Percentiles rank a stretch among this genome's conserved stretches.
Evolutionary conservation across 2,329 filamentous ascomycete species (phyloP).

Genomic region (Penicillium sp.): DNA sequence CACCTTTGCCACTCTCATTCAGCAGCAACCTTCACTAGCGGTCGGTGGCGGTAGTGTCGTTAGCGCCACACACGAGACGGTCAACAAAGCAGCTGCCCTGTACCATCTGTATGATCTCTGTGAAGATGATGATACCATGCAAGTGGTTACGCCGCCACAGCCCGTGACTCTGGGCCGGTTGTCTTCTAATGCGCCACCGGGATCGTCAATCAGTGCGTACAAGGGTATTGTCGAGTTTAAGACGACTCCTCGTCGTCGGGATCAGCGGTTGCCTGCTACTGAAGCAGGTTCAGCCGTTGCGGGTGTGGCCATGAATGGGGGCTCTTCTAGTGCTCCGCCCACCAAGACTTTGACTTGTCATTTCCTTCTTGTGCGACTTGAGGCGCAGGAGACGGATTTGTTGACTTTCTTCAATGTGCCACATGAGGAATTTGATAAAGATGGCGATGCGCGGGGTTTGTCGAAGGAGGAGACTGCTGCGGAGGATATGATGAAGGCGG

Average conservation of each 20-base stretch:
- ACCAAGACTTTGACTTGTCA: slow-evolving; percentile 63
- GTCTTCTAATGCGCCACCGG: slow-evolving; percentile 12
- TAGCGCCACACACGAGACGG: slow-evolving; percentile 53
- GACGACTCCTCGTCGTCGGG: slow-evolving; percentile 16
- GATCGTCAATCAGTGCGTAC: slow-evolving; percentile 22
- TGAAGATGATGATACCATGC: slow-evolving; percentile 62
- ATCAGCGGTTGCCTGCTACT: slow-evolving; percentile 10
- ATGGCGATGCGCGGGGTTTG: slow-evolving; percentile 67
- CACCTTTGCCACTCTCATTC: slow-evolving; percentile 20
- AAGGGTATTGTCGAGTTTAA: slow-evolving; percentile 31
- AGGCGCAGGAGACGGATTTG: slow-evolving; percentile 73
- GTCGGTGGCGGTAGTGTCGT: slow-evolving; percentile 44
- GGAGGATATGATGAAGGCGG: slow-evolving; percentile 37
- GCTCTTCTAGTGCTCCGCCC: slow-evolving; percentile 13
- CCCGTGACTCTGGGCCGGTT: slow-evolving; percentile 58
- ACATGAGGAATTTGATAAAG: slow-evolving; percentile 70
- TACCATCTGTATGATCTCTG: slow-evolving; percentile 64
- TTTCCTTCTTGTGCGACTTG: slow-evolving; percentile 73
- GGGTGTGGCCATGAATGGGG: slow-evolving; percentile 9
- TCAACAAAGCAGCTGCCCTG: slow-evolving; percentile 66
- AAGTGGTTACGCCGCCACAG: slow-evolving; percentile 65
- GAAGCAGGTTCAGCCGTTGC: slow-evolving; percentile 18
- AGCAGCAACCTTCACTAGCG: slow-evolving; percentile 18
- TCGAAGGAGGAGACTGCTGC: slow-evolving; percentile 62
- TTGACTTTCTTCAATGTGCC: slow-evolving; percentile 87